Evolutionary conservation across 2,329 filamentous ascomycete genomes (phyloP).

Genomic region (Botryotinia narcissicola): DNA sequence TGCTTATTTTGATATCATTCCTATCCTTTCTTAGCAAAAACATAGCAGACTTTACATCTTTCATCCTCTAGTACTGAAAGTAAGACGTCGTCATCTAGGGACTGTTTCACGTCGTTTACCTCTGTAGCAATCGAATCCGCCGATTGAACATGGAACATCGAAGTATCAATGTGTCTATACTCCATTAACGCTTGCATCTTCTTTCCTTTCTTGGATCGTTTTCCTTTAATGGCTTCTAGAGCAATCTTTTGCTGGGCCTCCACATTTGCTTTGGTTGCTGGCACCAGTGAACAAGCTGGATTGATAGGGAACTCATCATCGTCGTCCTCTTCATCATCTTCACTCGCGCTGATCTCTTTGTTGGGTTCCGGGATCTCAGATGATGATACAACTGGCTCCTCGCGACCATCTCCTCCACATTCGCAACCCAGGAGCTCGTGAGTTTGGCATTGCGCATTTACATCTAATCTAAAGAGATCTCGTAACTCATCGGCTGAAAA

Average conservation of each 20-base stretch:
- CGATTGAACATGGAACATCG: constrained; percentile 38
- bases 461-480: constrained; percentile 65
- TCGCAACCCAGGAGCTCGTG: constrained; percentile 64
- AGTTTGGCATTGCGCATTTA: constrained; percentile 60
- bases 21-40: constrained; percentile 45
- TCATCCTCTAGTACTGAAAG: constrained; percentile 47
- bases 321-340: constrained; percentile 32
- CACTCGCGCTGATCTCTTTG: constrained; percentile 13
- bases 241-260: constrained; percentile 45
- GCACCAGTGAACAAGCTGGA: constrained; percentile 33
- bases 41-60: constrained; percentile 44
- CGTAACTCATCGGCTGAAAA: constrained; percentile 65
- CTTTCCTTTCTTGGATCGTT: constrained; percentile 35
- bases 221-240: constrained; percentile 37
- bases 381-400: constrained; percentile 26
- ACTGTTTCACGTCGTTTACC: constrained; percentile 37
- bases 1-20: not conserved
- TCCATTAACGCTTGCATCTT: constrained; percentile 53
- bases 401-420: constrained; percentile 54
- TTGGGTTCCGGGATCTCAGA: constrained; percentile 23
- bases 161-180: constrained; percentile 51
- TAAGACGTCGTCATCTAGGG: constrained; percentile 51
- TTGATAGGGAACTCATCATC: constrained; percentile 35
- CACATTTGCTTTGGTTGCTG: constrained; percentile 47
- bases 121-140: constrained; percentile 38